These are phyloP conservation scores for Aspergillus funiculosus DNA, from an alignment of 495 filamentous ascomycete species.

Conservation along the genomic window DNA sequence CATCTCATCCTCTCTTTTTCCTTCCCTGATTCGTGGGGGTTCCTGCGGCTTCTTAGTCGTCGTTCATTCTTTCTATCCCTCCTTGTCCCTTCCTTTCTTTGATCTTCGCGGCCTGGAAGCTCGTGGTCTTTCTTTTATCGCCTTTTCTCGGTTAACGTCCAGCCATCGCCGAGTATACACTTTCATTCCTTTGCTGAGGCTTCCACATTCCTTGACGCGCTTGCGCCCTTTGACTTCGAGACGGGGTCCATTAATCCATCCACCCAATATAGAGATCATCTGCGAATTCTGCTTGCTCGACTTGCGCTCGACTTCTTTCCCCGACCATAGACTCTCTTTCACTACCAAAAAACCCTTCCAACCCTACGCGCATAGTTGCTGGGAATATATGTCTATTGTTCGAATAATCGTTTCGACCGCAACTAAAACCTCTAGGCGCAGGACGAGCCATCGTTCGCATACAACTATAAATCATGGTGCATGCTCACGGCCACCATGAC, in stretches of 20 bases:
- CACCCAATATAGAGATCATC: background rate
- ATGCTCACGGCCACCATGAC: slow-evolving; percentile 24
- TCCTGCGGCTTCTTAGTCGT: too few species aligned
- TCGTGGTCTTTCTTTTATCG: slow-evolving; percentile 39
- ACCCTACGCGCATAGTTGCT: background rate
- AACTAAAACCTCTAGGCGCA: background rate
- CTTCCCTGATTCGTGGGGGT: background rate
- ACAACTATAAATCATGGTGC: slow-evolving; percentile 19
- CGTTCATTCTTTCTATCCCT: slow-evolving; percentile 7
- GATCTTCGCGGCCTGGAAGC: slow-evolving; percentile 23
- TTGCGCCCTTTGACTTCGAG: slow-evolving; percentile 12
- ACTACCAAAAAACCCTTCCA: background rate
- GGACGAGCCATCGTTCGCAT: background rate
- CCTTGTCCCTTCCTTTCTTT: slow-evolving; percentile 8
- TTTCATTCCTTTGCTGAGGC: slow-evolving; percentile 15
- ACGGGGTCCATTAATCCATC: slow-evolving; percentile 6
- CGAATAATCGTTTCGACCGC: background rate
- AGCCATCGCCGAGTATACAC: slow-evolving; percentile 12
- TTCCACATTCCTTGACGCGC: slow-evolving; percentile 23
- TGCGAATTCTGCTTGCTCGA: background rate
- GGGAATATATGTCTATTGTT: slow-evolving; percentile 1
- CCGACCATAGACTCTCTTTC: background rate
- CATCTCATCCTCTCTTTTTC: slow-evolving; percentile 1
- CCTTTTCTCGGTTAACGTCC: slow-evolving; percentile 16
- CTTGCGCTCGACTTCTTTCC: background rate